Evolutionary conservation across 164 flowering plant species (phyloP).

Genomic region (Tinospora cordifolia): DNA sequence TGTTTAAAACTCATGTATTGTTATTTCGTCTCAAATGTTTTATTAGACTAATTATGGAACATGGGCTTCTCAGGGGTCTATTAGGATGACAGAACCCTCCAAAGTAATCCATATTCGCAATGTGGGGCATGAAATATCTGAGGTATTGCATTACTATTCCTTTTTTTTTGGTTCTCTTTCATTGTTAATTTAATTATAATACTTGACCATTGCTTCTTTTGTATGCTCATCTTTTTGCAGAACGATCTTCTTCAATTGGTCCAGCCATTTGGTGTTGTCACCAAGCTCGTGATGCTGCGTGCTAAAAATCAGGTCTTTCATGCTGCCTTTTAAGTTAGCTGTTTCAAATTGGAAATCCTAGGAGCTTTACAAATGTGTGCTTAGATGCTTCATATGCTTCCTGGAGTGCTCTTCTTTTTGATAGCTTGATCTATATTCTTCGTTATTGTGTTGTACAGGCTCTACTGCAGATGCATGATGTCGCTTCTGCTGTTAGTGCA

Average conservation of each 20-base stretch:
- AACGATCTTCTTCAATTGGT: constrained; percentile 88
- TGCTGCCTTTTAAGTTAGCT: neutral
- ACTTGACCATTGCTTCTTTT: no score
- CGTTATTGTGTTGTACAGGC: constrained; percentile 41
- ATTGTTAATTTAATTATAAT: neutral
- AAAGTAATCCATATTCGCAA: constrained; percentile 96
- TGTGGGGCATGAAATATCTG: constrained; percentile 95
- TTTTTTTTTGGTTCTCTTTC: neutral
- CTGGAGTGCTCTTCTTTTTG: neutral
- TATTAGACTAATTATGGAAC: neutral
- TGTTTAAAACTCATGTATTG: neutral
- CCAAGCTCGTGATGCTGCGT: constrained; percentile 90
- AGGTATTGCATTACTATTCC: constrained; percentile 33
- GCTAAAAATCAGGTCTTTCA: constrained; percentile 90
- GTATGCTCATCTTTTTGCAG: constrained; percentile 29
- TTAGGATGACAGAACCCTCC: constrained; percentile 80
- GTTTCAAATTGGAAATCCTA: neutral
- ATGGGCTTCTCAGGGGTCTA: constrained; percentile 20
- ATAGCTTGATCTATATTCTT: constrained; percentile 8
- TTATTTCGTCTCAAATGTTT: neutral
- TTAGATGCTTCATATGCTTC: neutral
- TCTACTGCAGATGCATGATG: constrained; percentile 93
- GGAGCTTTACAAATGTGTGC: neutral
- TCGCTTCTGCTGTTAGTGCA: constrained; percentile 69
- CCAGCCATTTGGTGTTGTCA: constrained; percentile 86